phyloP scores from a whole-genome alignment of 2,329 filamentous ascomycete species.

The Aphanocladium album region DNA sequence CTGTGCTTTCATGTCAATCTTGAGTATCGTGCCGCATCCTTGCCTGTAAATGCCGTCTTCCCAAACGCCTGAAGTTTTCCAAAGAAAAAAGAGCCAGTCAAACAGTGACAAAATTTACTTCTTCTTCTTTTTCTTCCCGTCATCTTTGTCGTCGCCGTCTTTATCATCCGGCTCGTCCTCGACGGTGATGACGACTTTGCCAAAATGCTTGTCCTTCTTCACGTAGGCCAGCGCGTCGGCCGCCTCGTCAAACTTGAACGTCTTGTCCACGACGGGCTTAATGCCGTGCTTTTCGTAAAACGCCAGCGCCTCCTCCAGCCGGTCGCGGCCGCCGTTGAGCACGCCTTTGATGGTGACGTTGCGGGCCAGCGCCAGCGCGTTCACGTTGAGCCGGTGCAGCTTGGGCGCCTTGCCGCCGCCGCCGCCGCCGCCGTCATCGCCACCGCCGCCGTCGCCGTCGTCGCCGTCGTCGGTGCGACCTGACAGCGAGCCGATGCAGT shows the following conservation, averaged over 20 bases:
- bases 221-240: constrained; percentile 49
- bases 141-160: not conserved
- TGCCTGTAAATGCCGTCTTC: not conserved
- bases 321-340: constrained; percentile 53
- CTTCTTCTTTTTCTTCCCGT: not conserved
- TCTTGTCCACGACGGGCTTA: constrained; percentile 42
- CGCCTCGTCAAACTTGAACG: constrained; percentile 42
- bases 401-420: constrained; percentile 12
- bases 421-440: constrained; percentile 14
- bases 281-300: constrained; percentile 42
- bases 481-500: constrained; percentile 44
- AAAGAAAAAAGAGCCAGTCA: not conserved
- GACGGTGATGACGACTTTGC: constrained; percentile 50
- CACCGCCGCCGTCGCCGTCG: constrained; percentile 7
- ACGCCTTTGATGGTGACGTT: constrained; percentile 41
- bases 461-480: constrained; percentile 50
- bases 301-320: constrained; percentile 49
- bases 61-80: not conserved
- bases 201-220: constrained; percentile 49
- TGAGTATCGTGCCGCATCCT: not conserved
- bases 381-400: constrained; percentile 36
- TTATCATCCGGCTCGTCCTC: constrained; percentile 18
- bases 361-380: constrained; percentile 3
- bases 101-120: not conserved
- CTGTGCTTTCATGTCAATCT: not conserved